phyloP scores from a whole-genome alignment of 495 filamentous ascomycete genomes.

The Elasticomyces elasticus region DNA sequence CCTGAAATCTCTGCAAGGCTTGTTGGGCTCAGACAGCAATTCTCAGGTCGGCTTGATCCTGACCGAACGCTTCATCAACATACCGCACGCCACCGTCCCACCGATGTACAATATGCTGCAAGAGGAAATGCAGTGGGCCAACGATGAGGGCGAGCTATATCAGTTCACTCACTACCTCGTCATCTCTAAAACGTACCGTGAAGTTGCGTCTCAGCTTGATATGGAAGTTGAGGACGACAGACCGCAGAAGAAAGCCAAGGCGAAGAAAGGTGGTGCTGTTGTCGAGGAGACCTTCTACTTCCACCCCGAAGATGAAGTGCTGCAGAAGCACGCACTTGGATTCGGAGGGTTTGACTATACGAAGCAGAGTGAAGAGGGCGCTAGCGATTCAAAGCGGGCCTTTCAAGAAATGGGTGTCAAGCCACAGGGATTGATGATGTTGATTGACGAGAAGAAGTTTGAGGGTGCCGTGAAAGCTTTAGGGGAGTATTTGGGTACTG shows the following conservation, averaged over 20 bases:
- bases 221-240: constrained; percentile 49
- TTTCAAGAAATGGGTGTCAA: constrained; percentile 90
- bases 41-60: constrained; percentile 72
- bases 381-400: constrained; percentile 80
- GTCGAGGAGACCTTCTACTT: constrained; percentile 61
- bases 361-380: constrained; percentile 63
- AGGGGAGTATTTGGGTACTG: constrained; percentile 11
- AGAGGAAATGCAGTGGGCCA: constrained; percentile 82
- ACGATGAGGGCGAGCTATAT: constrained; percentile 88
- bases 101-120: constrained; percentile 95
- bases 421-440: constrained; percentile 51
- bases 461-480: constrained; percentile 43
- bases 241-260: constrained; percentile 61
- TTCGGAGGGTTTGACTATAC: constrained; percentile 61
- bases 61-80: constrained; percentile 87
- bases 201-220: constrained; percentile 73
- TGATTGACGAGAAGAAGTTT: constrained; percentile 36
- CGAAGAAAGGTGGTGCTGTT: constrained; percentile 45
- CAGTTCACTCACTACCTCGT: constrained; percentile 88
- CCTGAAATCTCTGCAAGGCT: constrained; percentile 78
- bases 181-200: constrained; percentile 78
- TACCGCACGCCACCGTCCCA: constrained; percentile 80
- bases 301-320: constrained; percentile 91
- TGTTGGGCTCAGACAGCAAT: constrained; percentile 44
- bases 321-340: constrained; percentile 61